Conservation (phyloP, 495 filamentous ascomycete species). For the Daldinia grandis region DNA sequence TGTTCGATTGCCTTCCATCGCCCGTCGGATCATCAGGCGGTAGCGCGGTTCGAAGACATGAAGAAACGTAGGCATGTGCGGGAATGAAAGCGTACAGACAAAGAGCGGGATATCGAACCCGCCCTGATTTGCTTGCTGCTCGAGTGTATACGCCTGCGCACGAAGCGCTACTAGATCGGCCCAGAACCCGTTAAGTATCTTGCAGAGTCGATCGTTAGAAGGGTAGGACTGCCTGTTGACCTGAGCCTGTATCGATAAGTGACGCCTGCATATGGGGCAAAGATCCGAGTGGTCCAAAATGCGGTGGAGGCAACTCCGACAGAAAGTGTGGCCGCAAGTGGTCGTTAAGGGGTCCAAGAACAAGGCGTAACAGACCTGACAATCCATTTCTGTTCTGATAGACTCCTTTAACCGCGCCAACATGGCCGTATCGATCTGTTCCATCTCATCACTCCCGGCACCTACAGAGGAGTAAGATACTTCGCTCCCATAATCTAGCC, state of each 20-base stretch:
- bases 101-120: constrained; percentile 77
- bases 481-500: constrained; percentile 37
- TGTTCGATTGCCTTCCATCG: constrained; percentile 71
- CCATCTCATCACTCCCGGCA: constrained; percentile 47
- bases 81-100: constrained; percentile 81
- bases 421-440: constrained; percentile 58
- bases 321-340: constrained; percentile 89
- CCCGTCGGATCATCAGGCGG: constrained; percentile 84
- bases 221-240: constrained; percentile 58
- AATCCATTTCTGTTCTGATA: constrained; percentile 76
- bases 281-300: constrained; percentile 76
- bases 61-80: constrained; percentile 82
- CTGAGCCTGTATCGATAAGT: constrained; percentile 67
- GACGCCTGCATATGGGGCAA: constrained; percentile 81
- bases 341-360: constrained; percentile 85
- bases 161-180: constrained; percentile 65
- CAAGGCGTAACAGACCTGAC: constrained; percentile 84
- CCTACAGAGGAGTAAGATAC: constrained; percentile 57
- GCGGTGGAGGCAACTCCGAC: constrained; percentile 76
- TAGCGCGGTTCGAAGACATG: constrained; percentile 94
- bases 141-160: constrained; percentile 47
- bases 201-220: constrained; percentile 68
- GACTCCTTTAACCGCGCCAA: constrained; percentile 67
- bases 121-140: constrained; percentile 50
- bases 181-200: constrained; percentile 70